These are phyloP conservation scores for Leishmania turanica DNA, from an alignment of 208 protist genomes.

Conservation along the genomic window DNA sequence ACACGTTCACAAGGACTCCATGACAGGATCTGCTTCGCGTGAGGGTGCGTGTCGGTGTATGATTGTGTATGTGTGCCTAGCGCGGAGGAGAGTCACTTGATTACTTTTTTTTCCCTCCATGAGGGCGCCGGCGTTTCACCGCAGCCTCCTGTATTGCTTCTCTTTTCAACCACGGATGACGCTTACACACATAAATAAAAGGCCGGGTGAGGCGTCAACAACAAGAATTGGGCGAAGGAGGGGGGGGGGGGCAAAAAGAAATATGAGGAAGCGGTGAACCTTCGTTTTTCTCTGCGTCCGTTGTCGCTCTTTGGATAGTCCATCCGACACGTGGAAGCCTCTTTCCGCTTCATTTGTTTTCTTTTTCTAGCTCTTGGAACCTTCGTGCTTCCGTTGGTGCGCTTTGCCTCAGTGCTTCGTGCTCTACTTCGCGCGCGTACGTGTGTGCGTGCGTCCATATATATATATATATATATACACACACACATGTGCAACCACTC, in stretches of 20 bases:
- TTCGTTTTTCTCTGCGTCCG: background rate
- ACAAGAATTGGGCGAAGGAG: too few species aligned
- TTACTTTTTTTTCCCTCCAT: background rate
- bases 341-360: too few species aligned
- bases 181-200: background rate
- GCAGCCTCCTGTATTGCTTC: background rate
- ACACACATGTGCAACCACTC: background rate
- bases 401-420: background rate
- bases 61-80: slow-evolving; percentile 5
- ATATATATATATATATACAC: background rate
- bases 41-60: background rate
- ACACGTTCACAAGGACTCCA: background rate
- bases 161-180: background rate
- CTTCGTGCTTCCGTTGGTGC: background rate
- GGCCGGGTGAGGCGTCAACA: background rate
- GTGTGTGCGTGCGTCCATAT: background rate
- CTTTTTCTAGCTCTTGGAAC: background rate
- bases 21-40: background rate
- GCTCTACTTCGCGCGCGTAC: background rate
- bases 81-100: background rate
- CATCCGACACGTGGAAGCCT: background rate
- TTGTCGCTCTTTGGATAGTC: background rate
- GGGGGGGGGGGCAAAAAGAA: background rate
- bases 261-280: background rate
- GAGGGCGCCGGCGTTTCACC: background rate